Evolutionary conservation across 257 asterid genomes (phyloP), one percentile per base, ranked within the genome.

Genomic region (Agastache rugosa): DNA sequence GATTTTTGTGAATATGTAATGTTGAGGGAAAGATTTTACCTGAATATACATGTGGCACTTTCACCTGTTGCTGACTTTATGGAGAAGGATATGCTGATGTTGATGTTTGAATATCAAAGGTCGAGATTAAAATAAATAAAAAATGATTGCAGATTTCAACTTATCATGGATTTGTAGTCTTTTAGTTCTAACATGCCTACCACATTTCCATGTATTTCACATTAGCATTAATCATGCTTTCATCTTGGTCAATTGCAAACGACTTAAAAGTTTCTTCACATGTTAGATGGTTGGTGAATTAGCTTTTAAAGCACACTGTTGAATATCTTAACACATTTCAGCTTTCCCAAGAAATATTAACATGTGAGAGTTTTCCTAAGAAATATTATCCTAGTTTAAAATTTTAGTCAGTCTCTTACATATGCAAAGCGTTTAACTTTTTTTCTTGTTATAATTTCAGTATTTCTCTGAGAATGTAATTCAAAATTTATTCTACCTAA

Each of bases 91-190:
- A 71, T 27, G 25, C 47, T 45, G 27, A 50, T n/a, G 16, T 27
- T 60, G 78, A 67, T 65, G 25, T 11, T 55, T 66, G 69, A 77
- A 39, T 77, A 66, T 27, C 29, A 59, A 63, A 70, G 31, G 31
- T 71, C 39, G 35, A 65, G 27, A 72, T 23, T 7, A 34, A 37
- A 17, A 56, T 11, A 19, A 16, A 69, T 6, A 42, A 17, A 25
- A 29, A 22, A 23, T 37, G 29, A 35, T 35, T 27, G 41, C 48
- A n/a, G 37, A n/a, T 56, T 65, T 65, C 54, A 67, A 67, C 67
- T 59, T 39, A 34, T 63, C 37, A 55, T 29, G 19, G 25, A 51
- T 51, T 51, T 11, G 1, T n/a, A 44, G 34, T 15, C 27, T 23
- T 25, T 37, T 58, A 69, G 60, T 41, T 29, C 25, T 23, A 20